Conservation (phyloP, 805 yeast species). For the Cyberlindnera euphorbiae region DNA sequence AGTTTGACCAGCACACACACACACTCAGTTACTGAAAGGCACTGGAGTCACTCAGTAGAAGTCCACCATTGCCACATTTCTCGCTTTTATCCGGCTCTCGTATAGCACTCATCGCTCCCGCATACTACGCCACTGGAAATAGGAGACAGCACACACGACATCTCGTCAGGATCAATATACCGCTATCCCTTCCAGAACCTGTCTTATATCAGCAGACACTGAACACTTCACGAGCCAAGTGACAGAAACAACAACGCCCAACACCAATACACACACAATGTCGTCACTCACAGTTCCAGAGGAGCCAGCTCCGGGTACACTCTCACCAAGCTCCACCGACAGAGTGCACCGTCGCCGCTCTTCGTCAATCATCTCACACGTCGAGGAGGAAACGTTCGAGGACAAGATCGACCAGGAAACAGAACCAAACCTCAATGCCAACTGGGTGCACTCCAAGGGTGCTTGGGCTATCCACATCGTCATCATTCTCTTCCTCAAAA, state of each 20-base stretch:
- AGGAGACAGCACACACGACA: too few species aligned
- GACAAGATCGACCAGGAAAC: slow-evolving; percentile 88
- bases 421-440: slow-evolving; percentile 86
- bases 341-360: slow-evolving; percentile 59
- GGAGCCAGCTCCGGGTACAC: slow-evolving; percentile 16
- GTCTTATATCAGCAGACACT: too few species aligned
- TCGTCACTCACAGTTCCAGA: slow-evolving; percentile 8
- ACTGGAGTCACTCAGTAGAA: background rate
- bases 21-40: too few species aligned
- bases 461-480: slow-evolving; percentile 95
- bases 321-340: slow-evolving; percentile 17
- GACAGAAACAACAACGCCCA: too few species aligned
- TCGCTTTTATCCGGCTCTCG: too few species aligned
- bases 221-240: too few species aligned
- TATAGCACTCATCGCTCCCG: too few species aligned
- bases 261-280: too few species aligned
- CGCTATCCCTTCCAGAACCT: too few species aligned
- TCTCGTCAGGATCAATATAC: too few species aligned
- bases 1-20: background rate
- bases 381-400: slow-evolving; percentile 88
- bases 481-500: slow-evolving; percentile 65
- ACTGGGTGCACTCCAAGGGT: slow-evolving; percentile 94
- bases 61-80: background rate
- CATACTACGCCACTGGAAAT: too few species aligned
- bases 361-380: slow-evolving; percentile 84